A percentile compares a stretch with the other conserved stretches of the same genome.
These are phyloP conservation scores for Rhizopogon sp. DNA, from an alignment of 768 basidiomycete species.

Conservation along the genomic window DNA sequence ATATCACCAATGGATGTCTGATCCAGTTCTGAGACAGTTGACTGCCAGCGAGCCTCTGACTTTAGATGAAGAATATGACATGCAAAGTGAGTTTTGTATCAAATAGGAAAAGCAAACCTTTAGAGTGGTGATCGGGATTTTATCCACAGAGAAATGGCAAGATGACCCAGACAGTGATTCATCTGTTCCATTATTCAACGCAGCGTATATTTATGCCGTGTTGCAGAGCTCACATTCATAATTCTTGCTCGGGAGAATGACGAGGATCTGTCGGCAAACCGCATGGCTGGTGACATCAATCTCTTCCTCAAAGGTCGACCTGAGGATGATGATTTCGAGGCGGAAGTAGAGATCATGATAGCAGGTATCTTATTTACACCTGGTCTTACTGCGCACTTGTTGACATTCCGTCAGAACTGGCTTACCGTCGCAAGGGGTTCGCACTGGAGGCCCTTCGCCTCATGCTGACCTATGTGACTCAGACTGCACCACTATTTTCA, in stretches of 20 bases:
- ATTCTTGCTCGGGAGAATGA: slow-evolving; percentile 50
- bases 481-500: slow-evolving; percentile 20
- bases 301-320: slow-evolving; percentile 67
- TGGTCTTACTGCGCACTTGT: too few relatives aligned
- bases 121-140: neutral
- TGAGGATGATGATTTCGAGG: slow-evolving; percentile 48
- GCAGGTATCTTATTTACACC: slow-evolving; percentile 47
- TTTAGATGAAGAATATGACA: slow-evolving; percentile 78
- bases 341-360: slow-evolving; percentile 91
- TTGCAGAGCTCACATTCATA: slow-evolving; percentile 82
- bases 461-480: slow-evolving; percentile 64
- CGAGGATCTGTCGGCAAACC: slow-evolving; percentile 30
- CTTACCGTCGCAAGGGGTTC: slow-evolving; percentile 64
- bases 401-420: slow-evolving; percentile 40
- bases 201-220: neutral
- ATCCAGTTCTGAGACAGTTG: slow-evolving; percentile 60
- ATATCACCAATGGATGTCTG: slow-evolving; percentile 89
- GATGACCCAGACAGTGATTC: slow-evolving; percentile 70
- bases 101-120: neutral
- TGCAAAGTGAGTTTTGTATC: slow-evolving; percentile 65
- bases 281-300: slow-evolving; percentile 93
- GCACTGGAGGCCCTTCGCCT: slow-evolving; percentile 60
- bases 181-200: too few relatives aligned
- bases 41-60: slow-evolving; percentile 85
- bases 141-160: slow-evolving; percentile 71